These are phyloP conservation scores for Paramyrothecium sp. DNA, from an alignment of 2,329 filamentous ascomycete genomes.

Conservation along the genomic window DNA sequence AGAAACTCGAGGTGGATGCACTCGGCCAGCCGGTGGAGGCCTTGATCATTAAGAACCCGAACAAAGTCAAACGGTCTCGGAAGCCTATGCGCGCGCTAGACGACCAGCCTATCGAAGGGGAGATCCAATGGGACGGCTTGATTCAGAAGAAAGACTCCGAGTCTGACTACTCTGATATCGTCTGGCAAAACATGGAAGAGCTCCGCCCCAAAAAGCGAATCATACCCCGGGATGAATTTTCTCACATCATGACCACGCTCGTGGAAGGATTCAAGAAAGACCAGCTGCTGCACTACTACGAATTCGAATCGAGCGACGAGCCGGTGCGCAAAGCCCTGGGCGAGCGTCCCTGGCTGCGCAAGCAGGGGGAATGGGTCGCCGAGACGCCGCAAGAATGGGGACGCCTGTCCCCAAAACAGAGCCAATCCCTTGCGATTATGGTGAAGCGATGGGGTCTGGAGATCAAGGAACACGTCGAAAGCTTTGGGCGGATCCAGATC, in stretches of 20 bases:
- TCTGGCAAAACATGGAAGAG: slow-evolving; percentile 45
- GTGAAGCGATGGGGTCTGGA: slow-evolving; percentile 49
- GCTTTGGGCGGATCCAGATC: slow-evolving; percentile 38
- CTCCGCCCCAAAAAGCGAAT: slow-evolving; percentile 40
- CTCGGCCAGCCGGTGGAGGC: slow-evolving; percentile 38
- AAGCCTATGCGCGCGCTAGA: slow-evolving; percentile 14
- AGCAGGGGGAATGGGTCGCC: slow-evolving; percentile 41
- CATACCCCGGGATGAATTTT: slow-evolving; percentile 39
- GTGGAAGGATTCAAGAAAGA: slow-evolving; percentile 42
- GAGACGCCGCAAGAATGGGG: slow-evolving; percentile 14
- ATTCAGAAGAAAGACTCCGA: slow-evolving; percentile 22
- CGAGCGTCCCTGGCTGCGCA: slow-evolving; percentile 40
- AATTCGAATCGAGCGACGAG: slow-evolving; percentile 3
- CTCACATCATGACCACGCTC: slow-evolving; percentile 35
- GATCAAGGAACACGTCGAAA: slow-evolving; percentile 41
- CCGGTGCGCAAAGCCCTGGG: slow-evolving; percentile 1
- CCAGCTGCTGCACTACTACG: slow-evolving; percentile 45
- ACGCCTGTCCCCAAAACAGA: slow-evolving; percentile 34
- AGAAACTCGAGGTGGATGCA: slow-evolving; percentile 27
- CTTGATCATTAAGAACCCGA: slow-evolving; percentile 44
- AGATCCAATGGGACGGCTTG: slow-evolving; percentile 29
- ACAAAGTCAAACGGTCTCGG: slow-evolving; percentile 20
- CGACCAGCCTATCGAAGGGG: slow-evolving; percentile 10
- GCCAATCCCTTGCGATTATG: slow-evolving; percentile 41
- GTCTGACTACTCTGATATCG: slow-evolving; percentile 28